Evolutionary conservation across 73 alveolate species (phyloP).

Genomic region (Paraurostyla sp.): DNA sequence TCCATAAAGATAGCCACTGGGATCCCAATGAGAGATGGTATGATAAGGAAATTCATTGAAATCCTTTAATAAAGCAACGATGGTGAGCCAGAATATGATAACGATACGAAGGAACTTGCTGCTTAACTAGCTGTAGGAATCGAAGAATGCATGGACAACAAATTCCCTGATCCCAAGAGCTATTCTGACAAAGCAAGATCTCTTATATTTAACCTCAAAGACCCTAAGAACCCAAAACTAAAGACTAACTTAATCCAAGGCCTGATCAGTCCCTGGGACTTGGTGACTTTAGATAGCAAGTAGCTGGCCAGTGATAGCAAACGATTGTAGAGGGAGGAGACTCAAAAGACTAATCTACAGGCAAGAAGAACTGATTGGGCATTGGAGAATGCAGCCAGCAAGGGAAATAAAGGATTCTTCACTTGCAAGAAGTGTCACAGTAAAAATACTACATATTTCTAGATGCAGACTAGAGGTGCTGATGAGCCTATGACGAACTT

Average conservation of each 20-base stretch:
- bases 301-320: constrained; percentile 74
- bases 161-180: neutral
- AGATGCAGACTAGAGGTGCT: constrained; percentile 92
- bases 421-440: constrained; percentile 86
- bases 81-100: constrained; percentile 8
- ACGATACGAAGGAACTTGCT: constrained; percentile 18
- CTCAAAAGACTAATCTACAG: constrained; percentile 54
- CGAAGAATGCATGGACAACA: constrained; percentile 30
- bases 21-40: neutral
- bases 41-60: constrained; percentile 3
- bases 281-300: constrained; percentile 67
- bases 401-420: constrained; percentile 83
- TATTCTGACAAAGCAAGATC: constrained; percentile 76
- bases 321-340: constrained; percentile 69
- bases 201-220: constrained; percentile 73
- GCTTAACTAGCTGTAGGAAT: constrained; percentile 56
- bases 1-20: constrained; percentile 14
- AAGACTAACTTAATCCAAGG: constrained; percentile 73
- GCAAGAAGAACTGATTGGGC: constrained; percentile 68
- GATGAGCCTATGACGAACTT: constrained; percentile 97
- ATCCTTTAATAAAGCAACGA: constrained; percentile 31
- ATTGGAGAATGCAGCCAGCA: constrained; percentile 63
- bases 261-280: constrained; percentile 68
- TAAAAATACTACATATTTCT: constrained; percentile 77
- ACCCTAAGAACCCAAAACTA: constrained; percentile 80